These are phyloP conservation scores for Phytophthora rubi DNA, from an alignment of 352 stramenopile genomes.

Conservation along the genomic window DNA sequence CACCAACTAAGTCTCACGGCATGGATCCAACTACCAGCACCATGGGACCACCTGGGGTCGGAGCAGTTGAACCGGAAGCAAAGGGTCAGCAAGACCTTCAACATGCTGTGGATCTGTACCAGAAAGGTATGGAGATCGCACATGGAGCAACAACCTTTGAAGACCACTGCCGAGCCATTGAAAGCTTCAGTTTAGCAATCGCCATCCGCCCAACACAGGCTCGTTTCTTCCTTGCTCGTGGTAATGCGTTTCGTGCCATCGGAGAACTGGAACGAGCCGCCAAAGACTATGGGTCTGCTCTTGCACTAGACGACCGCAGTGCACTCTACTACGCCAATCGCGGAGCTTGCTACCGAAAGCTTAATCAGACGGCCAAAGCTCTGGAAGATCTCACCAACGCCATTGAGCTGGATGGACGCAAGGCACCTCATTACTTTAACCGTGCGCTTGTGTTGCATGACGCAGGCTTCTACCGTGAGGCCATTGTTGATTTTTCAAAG, in stretches of 20 bases:
- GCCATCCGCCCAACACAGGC: slow-evolving; percentile 71
- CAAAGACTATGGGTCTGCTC: slow-evolving; percentile 64
- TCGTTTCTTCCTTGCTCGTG: slow-evolving; percentile 76
- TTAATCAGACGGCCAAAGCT: slow-evolving; percentile 58
- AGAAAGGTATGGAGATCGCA: slow-evolving; percentile 74
- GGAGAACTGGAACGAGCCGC: slow-evolving; percentile 71
- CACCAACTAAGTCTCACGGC: slow-evolving; percentile 3
- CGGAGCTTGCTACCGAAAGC: slow-evolving; percentile 76
- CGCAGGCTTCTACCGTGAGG: slow-evolving; percentile 65
- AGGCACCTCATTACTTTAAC: slow-evolving; percentile 80
- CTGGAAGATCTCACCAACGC: slow-evolving; percentile 76
- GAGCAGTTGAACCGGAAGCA: slow-evolving; percentile 36
- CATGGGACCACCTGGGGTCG: not conserved
- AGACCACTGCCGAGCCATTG: slow-evolving; percentile 76
- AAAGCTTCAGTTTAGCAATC: slow-evolving; percentile 79
- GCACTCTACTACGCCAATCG: slow-evolving; percentile 80
- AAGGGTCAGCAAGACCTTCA: slow-evolving; percentile 77
- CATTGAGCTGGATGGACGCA: slow-evolving; percentile 76
- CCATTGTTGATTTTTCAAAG: slow-evolving; percentile 74
- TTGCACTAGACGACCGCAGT: slow-evolving; percentile 69
- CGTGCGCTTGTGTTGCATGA: slow-evolving; percentile 76
- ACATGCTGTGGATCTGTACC: slow-evolving; percentile 78
- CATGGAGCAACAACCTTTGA: slow-evolving; percentile 61
- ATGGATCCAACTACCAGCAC: not conserved
- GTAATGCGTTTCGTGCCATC: slow-evolving; percentile 76